Percentiles rank a stretch among this genome's conserved stretches.
phyloP scores from a whole-genome alignment of 78 protist species.

The Mastigamoeba balamuthi region DNA sequence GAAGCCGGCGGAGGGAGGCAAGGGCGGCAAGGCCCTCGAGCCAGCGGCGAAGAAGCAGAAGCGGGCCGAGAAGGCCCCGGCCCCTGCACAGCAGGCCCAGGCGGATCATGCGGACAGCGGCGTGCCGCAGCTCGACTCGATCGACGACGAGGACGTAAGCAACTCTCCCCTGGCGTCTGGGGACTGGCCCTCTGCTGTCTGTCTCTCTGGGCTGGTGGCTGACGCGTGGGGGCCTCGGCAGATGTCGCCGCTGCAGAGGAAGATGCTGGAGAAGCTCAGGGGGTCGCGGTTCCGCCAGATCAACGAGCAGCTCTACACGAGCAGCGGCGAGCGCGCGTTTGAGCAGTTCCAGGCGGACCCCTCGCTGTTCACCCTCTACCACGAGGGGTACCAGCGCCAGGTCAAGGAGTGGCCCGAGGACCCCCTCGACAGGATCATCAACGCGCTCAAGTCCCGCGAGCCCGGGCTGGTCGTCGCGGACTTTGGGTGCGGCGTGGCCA shows the following conservation, averaged over 20 bases:
- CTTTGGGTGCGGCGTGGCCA: constrained; percentile 67
- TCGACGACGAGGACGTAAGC: too few species aligned
- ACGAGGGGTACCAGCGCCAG: constrained; percentile 20
- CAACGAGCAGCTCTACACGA: constrained; percentile 56
- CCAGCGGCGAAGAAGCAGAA: too few species aligned
- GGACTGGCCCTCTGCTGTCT: too few species aligned
- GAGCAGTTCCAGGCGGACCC: constrained; percentile 7
- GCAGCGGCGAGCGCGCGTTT: background rate
- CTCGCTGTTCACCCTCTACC: constrained; percentile 18
- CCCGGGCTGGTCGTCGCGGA: constrained; percentile 19
- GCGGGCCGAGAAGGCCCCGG: too few species aligned
- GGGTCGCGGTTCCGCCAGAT: constrained; percentile 39
- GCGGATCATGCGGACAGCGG: too few species aligned
- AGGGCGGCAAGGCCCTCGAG: too few species aligned
- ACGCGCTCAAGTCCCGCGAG: background rate
- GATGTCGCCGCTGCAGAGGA: background rate
- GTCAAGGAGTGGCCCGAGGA: constrained; percentile 49
- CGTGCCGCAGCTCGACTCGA: too few species aligned
- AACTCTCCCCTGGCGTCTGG: too few species aligned
- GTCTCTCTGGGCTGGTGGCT: too few species aligned
- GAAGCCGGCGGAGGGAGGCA: too few species aligned
- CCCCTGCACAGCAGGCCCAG: too few species aligned
- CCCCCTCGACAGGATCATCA: constrained; percentile 31
- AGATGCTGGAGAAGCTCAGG: background rate
- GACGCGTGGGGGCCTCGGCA: too few species aligned